Percentiles rank a stretch among this genome's conserved stretches.
Evolutionary conservation across 1,139 yeast genomes (phyloP).

Genomic region (Lodderomyces pseudojiufengensis): DNA sequence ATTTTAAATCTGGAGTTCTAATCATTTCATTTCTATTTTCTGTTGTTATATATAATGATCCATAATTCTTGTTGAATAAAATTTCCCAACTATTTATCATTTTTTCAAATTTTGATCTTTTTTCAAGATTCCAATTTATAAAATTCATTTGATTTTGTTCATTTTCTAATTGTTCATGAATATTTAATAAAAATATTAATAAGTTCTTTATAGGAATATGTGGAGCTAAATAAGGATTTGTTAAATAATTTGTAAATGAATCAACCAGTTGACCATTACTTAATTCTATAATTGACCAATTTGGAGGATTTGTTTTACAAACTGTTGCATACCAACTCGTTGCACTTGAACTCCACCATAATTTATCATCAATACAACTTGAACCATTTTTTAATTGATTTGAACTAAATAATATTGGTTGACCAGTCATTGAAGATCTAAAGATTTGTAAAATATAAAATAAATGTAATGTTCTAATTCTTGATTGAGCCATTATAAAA

Average conservation of each 20-base stretch:
- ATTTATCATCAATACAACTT: conserved; percentile 62
- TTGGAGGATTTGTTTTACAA: conserved; percentile 14
- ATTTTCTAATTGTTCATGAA: conserved; percentile 65
- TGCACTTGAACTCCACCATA: conserved; percentile 64
- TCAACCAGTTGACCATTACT: conserved; percentile 56
- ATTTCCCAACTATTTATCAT: conserved; percentile 65
- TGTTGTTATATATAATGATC: conserved; percentile 52
- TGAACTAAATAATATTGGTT: conserved; percentile 52
- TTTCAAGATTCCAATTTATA: conserved; percentile 57
- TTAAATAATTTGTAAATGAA: conserved; percentile 40
- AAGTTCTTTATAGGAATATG: conserved; percentile 52
- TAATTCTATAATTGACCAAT: conserved; percentile 40
- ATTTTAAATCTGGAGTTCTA: conserved; percentile 52
- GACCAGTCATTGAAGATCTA: conserved; percentile 64
- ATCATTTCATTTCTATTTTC: conserved; percentile 48
- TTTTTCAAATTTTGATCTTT: conserved; percentile 52
- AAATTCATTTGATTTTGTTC: conserved; percentile 32
- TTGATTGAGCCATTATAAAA: conserved; percentile 75
- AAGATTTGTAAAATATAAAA: conserved; percentile 70
- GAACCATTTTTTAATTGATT: conserved; percentile 69
- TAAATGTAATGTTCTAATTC: conserved; percentile 82
- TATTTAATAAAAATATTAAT: conserved; percentile 62
- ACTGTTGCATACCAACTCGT: conserved; percentile 51
- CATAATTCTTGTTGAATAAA: conserved; percentile 56
- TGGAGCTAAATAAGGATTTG: conserved; percentile 5